Evolutionary conservation across 352 stramenopile species (phyloP), one percentile per base, ranked within the genome.

Genomic region (Blastocystis sp.): DNA sequence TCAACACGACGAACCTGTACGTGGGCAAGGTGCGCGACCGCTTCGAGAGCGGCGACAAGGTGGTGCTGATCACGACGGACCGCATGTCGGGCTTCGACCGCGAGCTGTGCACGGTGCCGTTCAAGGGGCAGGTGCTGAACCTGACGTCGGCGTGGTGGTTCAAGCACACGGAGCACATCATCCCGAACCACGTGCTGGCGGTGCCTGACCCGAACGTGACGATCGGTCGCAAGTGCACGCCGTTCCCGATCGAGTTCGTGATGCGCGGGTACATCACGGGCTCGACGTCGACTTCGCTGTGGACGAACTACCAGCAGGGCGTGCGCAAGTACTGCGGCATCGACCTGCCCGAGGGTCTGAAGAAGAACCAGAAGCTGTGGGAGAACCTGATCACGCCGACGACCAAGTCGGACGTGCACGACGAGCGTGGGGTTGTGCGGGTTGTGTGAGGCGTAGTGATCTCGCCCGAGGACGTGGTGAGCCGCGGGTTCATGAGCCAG

Each of bases 181-280:
- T 98, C 89, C 92, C 94, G 59, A 99, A 99, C 92, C 96, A 99
- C 92, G 89, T 98, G 60, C 79, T 99, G 10, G 90, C 91, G n/a
- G 90, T 95, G 64, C 95, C 97, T 7, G 94, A 98, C 91, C 93
- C 96, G 48, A 97, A 98, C 87, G 94, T 97, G 24, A 97, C 95
- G 89, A 93, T 99, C 71, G 97, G 94, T 57, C 95, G 94, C 76
- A 98, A 98, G 89, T 98, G 95, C 91, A 94, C 91, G 40, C 91
- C 93, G 1, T 99, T 99, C 90, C 93, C 96, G 0, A 96, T 99
- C 89, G 97, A 99, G 92, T 98, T 99, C 90, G 97, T 99, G 70
- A 96, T 99, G 64, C 93, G 97, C 89, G 95, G 94, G 59, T 99
- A 97, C 91, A 94, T 95, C 90, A 89, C 90, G 10, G 97, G 97